A percentile compares a stretch with the other conserved stretches of the same genome.
Evolutionary conservation across 1,284 basidiomycete species (phyloP).

Genomic region (Boletus austroedulis): DNA sequence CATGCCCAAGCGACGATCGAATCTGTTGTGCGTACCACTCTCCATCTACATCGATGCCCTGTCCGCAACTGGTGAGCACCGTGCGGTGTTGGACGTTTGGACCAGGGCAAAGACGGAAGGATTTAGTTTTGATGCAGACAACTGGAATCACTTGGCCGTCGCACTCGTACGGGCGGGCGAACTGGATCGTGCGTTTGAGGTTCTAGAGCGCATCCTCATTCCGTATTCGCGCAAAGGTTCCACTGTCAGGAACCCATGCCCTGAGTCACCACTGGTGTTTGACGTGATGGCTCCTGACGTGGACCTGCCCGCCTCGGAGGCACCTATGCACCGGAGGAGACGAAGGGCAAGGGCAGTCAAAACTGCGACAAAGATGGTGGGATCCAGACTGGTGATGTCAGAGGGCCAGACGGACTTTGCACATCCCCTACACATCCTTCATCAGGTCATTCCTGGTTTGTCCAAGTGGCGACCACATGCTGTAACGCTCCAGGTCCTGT

Average conservation of each 20-base stretch:
- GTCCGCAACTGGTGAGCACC: slow-evolving; percentile 62
- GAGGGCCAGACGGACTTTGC: slow-evolving; percentile 42
- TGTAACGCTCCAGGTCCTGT: slow-evolving; percentile 47
- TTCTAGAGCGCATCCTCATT: slow-evolving; percentile 79
- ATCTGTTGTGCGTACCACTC: slow-evolving; percentile 73
- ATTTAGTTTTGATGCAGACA: slow-evolving; percentile 84
- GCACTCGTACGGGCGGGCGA: slow-evolving; percentile 81
- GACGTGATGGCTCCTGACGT: slow-evolving; percentile 22
- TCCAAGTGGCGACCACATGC: slow-evolving; percentile 63
- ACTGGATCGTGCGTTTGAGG: slow-evolving; percentile 76
- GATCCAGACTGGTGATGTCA: slow-evolving; percentile 17
- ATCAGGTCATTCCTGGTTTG: slow-evolving; percentile 62
- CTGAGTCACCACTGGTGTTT: slow-evolving; percentile 49
- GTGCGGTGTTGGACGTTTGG: slow-evolving; percentile 72
- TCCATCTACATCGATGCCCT: slow-evolving; percentile 83
- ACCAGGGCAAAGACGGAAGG: slow-evolving; percentile 59
- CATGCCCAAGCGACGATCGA: slow-evolving; percentile 40
- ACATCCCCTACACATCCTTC: slow-evolving; percentile 58
- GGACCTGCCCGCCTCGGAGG: slow-evolving; percentile 30
- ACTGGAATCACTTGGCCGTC: slow-evolving; percentile 86
- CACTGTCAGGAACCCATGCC: slow-evolving; percentile 36
- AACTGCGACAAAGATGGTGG: slow-evolving; percentile 19
- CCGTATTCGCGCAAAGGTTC: slow-evolving; percentile 49
- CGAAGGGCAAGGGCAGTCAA: slow-evolving; percentile 28
- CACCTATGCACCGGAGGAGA: slow-evolving; percentile 31